A percentile compares a stretch with the other conserved stretches of the same genome.
Evolutionary conservation across 768 basidiomycete genomes (phyloP).

Genomic region (Pulveroboletus sp.): DNA sequence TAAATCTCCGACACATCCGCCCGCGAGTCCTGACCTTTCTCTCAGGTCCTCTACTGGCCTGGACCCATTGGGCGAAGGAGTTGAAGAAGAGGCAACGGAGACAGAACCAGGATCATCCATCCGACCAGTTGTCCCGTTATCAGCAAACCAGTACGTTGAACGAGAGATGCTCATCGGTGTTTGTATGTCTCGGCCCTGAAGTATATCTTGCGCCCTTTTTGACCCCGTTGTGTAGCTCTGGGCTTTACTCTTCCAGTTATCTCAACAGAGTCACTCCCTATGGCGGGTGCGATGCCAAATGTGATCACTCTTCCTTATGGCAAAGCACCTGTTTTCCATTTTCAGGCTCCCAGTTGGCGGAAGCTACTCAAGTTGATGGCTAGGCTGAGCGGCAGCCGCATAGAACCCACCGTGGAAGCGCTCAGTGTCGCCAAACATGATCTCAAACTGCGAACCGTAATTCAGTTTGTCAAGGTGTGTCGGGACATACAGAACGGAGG

Average conservation of each 20-base stretch:
- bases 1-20: constrained; percentile 16
- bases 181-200: constrained; percentile 45
- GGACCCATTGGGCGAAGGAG: constrained; percentile 15
- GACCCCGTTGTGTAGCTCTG: constrained; percentile 45
- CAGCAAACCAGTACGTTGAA: constrained; percentile 48
- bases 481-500: background rate
- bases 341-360: constrained; percentile 73
- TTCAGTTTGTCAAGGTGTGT: constrained; percentile 75
- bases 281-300: constrained; percentile 58
- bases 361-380: constrained; percentile 73
- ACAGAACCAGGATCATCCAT: constrained; percentile 11
- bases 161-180: constrained; percentile 53
- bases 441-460: constrained; percentile 62
- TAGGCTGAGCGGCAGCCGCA: constrained; percentile 58
- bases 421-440: constrained; percentile 52
- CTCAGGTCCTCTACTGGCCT: constrained; percentile 10
- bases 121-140: constrained; percentile 10
- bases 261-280: constrained; percentile 39
- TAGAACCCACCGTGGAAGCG: constrained; percentile 69
- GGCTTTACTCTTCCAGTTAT: constrained; percentile 61
- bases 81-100: constrained; percentile 13
- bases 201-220: background rate
- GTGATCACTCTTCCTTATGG: constrained; percentile 72
- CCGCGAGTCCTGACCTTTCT: constrained; percentile 25
- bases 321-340: constrained; percentile 60